These are phyloP conservation scores for Coemansia sp. DNA, from an alignment of 192 early-diverging fungal species.

Conservation along the genomic window DNA sequence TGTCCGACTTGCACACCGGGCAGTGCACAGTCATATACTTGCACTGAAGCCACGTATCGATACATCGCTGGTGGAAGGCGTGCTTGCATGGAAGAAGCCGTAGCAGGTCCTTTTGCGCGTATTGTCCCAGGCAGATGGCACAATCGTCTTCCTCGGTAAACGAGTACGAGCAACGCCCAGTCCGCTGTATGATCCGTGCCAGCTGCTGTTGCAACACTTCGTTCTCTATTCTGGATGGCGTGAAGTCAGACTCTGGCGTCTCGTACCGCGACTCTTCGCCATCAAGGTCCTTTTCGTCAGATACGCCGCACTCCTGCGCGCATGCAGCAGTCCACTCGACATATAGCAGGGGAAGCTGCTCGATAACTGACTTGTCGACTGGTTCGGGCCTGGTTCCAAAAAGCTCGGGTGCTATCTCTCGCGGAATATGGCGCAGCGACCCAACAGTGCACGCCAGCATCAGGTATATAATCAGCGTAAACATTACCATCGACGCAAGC, in stretches of 20 bases:
- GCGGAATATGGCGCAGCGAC: slow-evolving; percentile 38
- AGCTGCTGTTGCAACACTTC: slow-evolving; percentile 31
- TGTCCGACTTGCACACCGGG: slow-evolving; percentile 72
- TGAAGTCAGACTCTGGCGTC: slow-evolving; percentile 13
- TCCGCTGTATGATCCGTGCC: slow-evolving; percentile 37
- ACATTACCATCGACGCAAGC: slow-evolving; percentile 22
- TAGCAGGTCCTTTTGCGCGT: slow-evolving; percentile 67
- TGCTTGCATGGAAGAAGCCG: slow-evolving; percentile 72
- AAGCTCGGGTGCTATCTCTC: slow-evolving; percentile 35
- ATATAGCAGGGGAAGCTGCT: slow-evolving; percentile 34
- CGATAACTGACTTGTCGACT: slow-evolving; percentile 25
- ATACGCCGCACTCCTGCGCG: background rate
- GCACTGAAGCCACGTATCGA: slow-evolving; percentile 75
- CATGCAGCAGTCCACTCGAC: slow-evolving; percentile 39
- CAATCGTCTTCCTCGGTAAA: slow-evolving; percentile 66
- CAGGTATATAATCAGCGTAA: slow-evolving; percentile 34
- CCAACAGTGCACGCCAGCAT: slow-evolving; percentile 44
- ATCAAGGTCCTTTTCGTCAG: slow-evolving; percentile 2
- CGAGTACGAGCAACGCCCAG: slow-evolving; percentile 39
- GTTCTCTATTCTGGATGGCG: slow-evolving; percentile 4
- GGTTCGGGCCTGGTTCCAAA: slow-evolving; percentile 37
- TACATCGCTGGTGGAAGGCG: slow-evolving; percentile 79
- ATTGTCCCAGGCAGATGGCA: slow-evolving; percentile 73
- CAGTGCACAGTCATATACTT: slow-evolving; percentile 69
- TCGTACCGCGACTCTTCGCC: slow-evolving; percentile 31